phyloP scores from a whole-genome alignment of 805 yeast species.

The Cephaloascus albidus region DNA sequence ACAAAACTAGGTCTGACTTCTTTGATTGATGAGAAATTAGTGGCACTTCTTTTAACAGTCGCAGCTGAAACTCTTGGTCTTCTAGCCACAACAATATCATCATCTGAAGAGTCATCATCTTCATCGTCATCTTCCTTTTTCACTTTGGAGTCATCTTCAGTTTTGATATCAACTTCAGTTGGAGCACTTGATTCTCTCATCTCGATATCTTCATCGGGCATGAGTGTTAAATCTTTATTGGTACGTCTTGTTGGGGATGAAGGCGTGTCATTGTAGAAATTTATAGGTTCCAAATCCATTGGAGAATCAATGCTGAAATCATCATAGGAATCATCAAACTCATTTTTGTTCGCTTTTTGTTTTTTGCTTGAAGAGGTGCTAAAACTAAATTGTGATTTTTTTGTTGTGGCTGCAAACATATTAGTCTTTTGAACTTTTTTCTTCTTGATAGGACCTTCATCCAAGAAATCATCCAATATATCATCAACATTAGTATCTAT shows the following conservation, averaged over 20 bases:
- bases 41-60: constrained; percentile 27
- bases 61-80: constrained; percentile 41
- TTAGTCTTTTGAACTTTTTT: constrained; percentile 6
- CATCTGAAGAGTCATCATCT: constrained; percentile 42
- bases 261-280: constrained; percentile 17
- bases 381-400: constrained; percentile 14
- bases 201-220: neutral
- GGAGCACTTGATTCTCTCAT: neutral
- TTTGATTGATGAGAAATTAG: constrained; percentile 30
- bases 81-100: constrained; percentile 44
- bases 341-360: constrained; percentile 10
- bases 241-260: constrained; percentile 26
- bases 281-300: constrained; percentile 9
- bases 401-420: constrained; percentile 12
- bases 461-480: constrained; percentile 46
- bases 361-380: constrained; percentile 14
- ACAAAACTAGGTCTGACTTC: constrained; percentile 5
- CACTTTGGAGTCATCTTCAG: constrained; percentile 2
- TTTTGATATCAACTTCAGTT: neutral
- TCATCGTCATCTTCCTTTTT: constrained; percentile 9
- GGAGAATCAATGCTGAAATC: constrained; percentile 7
- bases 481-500: constrained; percentile 56
- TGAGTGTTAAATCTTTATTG: neutral
- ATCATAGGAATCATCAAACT: constrained; percentile 20
- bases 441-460: constrained; percentile 8